Evolutionary conservation across 2,329 filamentous ascomycete genomes (phyloP).

Genomic region (Pseudomassariella vexata): DNA sequence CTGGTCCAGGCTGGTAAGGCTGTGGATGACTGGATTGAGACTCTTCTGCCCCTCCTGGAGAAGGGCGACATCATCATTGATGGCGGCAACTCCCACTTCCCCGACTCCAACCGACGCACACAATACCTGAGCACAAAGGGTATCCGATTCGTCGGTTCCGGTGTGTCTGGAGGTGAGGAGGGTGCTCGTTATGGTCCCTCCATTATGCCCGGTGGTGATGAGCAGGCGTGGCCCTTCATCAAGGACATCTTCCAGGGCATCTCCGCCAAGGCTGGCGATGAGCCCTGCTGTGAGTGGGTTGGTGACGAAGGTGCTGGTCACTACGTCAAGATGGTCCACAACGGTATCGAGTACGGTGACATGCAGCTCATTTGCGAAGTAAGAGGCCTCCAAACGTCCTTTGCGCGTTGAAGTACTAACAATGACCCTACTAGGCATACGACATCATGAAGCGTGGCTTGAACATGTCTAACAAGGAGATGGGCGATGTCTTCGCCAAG

Average conservation of each 20-base stretch:
- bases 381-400: conserved; percentile 22
- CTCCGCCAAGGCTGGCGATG: conserved; percentile 92
- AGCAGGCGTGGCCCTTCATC: conserved; percentile 96
- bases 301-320: conserved; percentile 98
- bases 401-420: not conserved
- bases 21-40: conserved; percentile 98
- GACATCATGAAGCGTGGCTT: conserved; percentile 99
- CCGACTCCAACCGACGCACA: conserved; percentile 96
- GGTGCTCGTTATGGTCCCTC: conserved; percentile 96
- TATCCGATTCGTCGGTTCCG: conserved; percentile 91
- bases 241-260: conserved; percentile 99
- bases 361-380: conserved; percentile 99
- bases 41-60: conserved; percentile 77
- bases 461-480: conserved; percentile 84
- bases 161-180: conserved; percentile 99
- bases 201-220: conserved; percentile 97
- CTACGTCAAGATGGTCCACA: conserved; percentile 99
- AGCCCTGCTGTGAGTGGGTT: conserved; percentile 99
- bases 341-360: conserved; percentile 99
- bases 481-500: conserved; percentile 86
- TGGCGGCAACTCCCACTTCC: conserved; percentile 98
- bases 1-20: conserved; percentile 98
- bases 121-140: conserved; percentile 82
- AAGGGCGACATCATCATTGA: conserved; percentile 98
- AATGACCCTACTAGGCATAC: conserved; percentile 67